These are phyloP conservation scores for Ophiocordyceps camponoti-floridani DNA, from an alignment of 2,329 filamentous ascomycete genomes.

Conservation along the genomic window DNA sequence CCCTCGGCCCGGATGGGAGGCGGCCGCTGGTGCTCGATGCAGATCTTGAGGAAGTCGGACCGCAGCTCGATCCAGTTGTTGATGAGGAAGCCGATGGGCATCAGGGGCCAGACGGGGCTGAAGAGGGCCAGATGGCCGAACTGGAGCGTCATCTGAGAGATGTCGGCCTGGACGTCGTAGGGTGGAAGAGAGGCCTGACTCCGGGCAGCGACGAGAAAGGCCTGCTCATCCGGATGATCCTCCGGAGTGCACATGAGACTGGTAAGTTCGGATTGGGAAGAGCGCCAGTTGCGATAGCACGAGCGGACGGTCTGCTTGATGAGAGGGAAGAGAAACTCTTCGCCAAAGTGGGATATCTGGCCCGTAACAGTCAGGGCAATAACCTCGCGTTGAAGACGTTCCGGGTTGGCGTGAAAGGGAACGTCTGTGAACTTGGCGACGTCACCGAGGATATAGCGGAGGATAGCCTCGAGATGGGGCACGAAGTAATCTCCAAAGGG, in stretches of 20 bases:
- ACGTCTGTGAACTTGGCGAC: constrained; percentile 32
- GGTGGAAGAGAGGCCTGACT: constrained; percentile 47
- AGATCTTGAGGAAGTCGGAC: constrained; percentile 62
- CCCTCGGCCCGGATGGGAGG: constrained; percentile 51
- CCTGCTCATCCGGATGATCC: constrained; percentile 44
- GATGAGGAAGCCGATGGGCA: constrained; percentile 52
- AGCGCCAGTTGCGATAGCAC: constrained; percentile 23
- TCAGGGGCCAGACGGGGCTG: constrained; percentile 59
- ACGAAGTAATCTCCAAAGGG: constrained; percentile 53
- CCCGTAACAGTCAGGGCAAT: constrained; percentile 61
- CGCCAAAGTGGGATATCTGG: constrained; percentile 51
- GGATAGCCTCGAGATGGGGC: constrained; percentile 45
- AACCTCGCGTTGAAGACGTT: constrained; percentile 51
- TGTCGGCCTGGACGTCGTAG: constrained; percentile 58
- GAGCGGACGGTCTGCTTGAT: constrained; percentile 39
- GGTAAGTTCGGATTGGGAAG: constrained; percentile 17
- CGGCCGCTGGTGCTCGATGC: constrained; percentile 53
- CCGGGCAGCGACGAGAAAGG: constrained; percentile 45
- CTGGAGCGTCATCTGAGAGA: constrained; percentile 55
- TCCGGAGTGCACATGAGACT: constrained; percentile 25
- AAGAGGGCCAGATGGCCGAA: constrained; percentile 62
- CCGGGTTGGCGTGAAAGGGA: constrained; percentile 46
- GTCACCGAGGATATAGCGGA: constrained; percentile 17
- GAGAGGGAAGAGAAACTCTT: constrained; percentile 54
- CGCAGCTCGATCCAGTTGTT: constrained; percentile 68